Conservation (phyloP, 495 filamentous ascomycete genomes). For the Tuber umbilicatum region DNA sequence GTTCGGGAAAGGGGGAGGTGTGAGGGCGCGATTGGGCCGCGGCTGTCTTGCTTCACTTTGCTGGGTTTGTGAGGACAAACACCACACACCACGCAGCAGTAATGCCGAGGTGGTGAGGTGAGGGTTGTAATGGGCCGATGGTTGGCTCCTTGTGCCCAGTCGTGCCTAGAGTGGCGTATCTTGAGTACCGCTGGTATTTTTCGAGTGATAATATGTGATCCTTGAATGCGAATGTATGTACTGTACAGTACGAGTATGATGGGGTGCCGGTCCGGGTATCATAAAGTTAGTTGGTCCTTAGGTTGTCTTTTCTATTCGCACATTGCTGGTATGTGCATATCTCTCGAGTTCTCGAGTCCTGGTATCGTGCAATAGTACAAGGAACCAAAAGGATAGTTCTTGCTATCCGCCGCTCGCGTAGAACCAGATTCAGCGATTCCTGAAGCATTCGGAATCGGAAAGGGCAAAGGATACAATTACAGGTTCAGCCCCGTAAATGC, state of each 20-base stretch:
- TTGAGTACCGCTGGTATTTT: not conserved
- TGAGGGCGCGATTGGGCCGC: slow-evolving; percentile 32
- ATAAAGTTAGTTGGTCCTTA: too few species aligned
- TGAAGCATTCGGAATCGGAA: not conserved
- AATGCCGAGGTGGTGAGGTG: not conserved
- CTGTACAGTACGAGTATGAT: too few species aligned
- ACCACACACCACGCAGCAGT: not conserved
- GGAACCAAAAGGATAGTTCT: not conserved
- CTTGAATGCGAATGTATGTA: not conserved
- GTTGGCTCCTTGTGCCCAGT: not conserved
- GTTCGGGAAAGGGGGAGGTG: slow-evolving; percentile 13
- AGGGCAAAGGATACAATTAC: too few species aligned
- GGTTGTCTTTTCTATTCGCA: too few species aligned
- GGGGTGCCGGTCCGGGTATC: too few species aligned
- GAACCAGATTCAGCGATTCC: not conserved
- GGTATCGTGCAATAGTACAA: not conserved
- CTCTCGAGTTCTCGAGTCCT: not conserved
- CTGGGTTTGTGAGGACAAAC: not conserved
- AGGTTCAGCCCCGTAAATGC: too few species aligned
- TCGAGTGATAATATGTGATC: not conserved
- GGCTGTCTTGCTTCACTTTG: not conserved
- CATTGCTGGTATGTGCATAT: not conserved
- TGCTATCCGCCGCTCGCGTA: not conserved
- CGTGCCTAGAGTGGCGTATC: not conserved
- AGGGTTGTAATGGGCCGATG: not conserved